Evolutionary conservation across 371 early-diverging fungal genomes (phyloP), one percentile per base, ranked within the genome.

Genomic region (Circinella umbellata): DNA sequence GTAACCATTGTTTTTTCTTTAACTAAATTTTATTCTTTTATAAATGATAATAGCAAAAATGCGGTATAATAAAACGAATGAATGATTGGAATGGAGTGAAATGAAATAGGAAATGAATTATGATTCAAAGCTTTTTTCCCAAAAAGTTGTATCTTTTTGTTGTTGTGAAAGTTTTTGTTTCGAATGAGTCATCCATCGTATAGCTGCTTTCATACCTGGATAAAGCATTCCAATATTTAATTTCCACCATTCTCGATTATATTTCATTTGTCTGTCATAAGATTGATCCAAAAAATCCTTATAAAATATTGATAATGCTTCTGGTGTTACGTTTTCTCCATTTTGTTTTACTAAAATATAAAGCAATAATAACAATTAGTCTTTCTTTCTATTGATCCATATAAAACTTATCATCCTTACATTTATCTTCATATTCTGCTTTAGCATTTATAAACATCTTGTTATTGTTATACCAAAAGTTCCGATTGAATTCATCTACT

Each of bases 381-480:
- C 51, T 18, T 18, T 18, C 46, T 46, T 38, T 18, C 5, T 9
- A 38, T 46, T 42, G n/a, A 37, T 38, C 18, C 42, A 8, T 4
- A 20, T 17, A 38, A 9, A 47, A 11, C 47, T 47, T 9, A n/a
- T 51, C 0, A 49, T 49, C 47, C 80, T 70, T 83, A 92, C 92
- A 79, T 68, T 85, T 71, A 17, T 77, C 80, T 71, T 94, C 93
- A 73, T 90, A 92, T 13, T 81, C 87, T 35, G 76, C 80, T 64
- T 91, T 90, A 17, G 90, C 93, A 34, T 80, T 69, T 63, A 76
- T 76, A 73, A 94, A 94, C 74, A 88, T 75, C 20, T 68, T 74
- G 70, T 94, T 94, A 73, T 94, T 94, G 63, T 76, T 77, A n/a
- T 80, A 78, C 94, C 94, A 94, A 73, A 93, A 94, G 20, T 78